These are phyloP conservation scores for Acanthamoeba culbertsoni DNA, from an alignment of 208 protist species.

Conservation along the genomic window DNA sequence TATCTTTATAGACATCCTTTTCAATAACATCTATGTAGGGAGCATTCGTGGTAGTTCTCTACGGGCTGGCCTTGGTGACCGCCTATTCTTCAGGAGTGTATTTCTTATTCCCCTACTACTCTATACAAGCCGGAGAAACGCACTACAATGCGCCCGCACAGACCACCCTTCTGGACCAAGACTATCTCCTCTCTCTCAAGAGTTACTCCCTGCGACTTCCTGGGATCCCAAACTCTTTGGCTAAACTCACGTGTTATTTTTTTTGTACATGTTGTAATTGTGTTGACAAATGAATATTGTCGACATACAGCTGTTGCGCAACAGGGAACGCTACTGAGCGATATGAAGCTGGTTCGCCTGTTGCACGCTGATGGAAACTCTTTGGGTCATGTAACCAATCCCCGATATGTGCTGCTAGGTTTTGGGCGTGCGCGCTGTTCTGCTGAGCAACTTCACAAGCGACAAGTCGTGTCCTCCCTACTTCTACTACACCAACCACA, in stretches of 20 bases:
- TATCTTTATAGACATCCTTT: no score
- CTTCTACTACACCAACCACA: neutral
- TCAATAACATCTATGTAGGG: no score
- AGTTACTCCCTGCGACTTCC: neutral
- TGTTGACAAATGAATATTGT: no score
- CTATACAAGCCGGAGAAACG: neutral
- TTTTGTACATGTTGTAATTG: no score
- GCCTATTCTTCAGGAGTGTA: constrained; percentile 24
- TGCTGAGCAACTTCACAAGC: constrained; percentile 4
- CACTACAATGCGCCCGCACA: neutral
- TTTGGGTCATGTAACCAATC: no score
- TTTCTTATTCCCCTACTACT: constrained; percentile 28
- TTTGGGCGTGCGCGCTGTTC: neutral
- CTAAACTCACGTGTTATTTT: neutral
- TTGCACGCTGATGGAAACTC: no score
- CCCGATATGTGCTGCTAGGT: neutral
- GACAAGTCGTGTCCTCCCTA: neutral
- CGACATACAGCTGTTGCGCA: neutral
- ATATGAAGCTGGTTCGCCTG: neutral
- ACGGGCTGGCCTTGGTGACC: neutral
- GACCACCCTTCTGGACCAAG: neutral
- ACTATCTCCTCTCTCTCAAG: constrained; percentile 27
- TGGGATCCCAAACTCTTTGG: neutral
- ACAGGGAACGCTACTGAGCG: neutral
- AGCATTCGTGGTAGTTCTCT: neutral